phyloP scores from a whole-genome alignment of 2,329 filamentous ascomycete genomes.

The Scytalidium lignicola region DNA sequence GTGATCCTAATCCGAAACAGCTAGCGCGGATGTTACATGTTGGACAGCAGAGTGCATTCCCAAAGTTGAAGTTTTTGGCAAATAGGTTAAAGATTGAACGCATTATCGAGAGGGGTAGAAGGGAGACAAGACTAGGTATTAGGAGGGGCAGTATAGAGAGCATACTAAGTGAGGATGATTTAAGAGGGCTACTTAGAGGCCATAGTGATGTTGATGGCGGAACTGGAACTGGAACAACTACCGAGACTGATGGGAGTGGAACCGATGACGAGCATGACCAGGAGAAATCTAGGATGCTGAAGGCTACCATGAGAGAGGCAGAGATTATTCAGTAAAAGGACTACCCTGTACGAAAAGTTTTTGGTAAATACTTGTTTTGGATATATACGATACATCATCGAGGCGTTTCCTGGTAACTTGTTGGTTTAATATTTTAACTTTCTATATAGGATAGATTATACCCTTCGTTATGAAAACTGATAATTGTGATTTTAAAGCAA shows the following conservation, averaged over 20 bases:
- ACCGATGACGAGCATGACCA: conserved; percentile 13
- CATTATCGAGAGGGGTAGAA: conserved; percentile 53
- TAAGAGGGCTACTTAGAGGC: conserved; percentile 40
- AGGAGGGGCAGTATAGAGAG: conserved; percentile 52
- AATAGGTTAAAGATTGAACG: conserved; percentile 84
- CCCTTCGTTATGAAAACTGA: too few species aligned
- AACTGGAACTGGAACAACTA: conserved; percentile 29
- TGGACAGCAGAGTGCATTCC: conserved; percentile 83
- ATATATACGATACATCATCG: neutral
- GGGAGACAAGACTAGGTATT: conserved; percentile 44
- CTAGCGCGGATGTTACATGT: conserved; percentile 85
- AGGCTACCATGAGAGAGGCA: neutral
- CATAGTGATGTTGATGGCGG: conserved; percentile 11
- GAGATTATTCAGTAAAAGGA: neutral
- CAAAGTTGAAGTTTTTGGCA: conserved; percentile 84
- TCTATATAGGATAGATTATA: too few species aligned
- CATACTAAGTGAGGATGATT: conserved; percentile 56
- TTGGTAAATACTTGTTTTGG: neutral
- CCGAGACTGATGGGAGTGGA: conserved; percentile 25
- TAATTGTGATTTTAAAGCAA: too few species aligned
- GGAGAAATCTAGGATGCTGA: neutral
- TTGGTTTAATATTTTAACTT: neutral
- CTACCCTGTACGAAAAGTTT: neutral
- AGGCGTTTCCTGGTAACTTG: neutral
- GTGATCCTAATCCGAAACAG: conserved; percentile 70